phyloP scores from a whole-genome alignment of 352 stramenopile species.

The Globisporangium sylvaticum region DNA sequence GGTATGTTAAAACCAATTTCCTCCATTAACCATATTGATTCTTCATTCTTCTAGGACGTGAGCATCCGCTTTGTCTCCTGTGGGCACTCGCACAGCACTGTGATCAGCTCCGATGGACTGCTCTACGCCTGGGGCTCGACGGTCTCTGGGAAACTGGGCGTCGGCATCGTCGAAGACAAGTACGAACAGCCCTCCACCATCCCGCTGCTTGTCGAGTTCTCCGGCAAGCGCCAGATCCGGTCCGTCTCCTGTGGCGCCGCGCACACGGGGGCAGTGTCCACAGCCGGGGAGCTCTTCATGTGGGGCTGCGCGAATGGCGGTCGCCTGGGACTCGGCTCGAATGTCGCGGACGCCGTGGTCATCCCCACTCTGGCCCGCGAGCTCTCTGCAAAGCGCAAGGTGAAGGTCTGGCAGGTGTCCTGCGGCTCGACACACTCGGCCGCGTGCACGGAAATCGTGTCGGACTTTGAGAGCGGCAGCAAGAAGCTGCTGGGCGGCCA shows the following conservation, averaged over 20 bases:
- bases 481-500: slow-evolving; percentile 73
- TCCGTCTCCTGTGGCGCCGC: slow-evolving; percentile 87
- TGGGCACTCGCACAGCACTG: slow-evolving; percentile 86
- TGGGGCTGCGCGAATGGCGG: slow-evolving; percentile 92
- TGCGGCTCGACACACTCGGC: slow-evolving; percentile 81
- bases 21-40: too few species aligned
- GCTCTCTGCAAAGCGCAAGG: slow-evolving; percentile 38
- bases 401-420: slow-evolving; percentile 76
- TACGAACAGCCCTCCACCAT: slow-evolving; percentile 78
- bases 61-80: slow-evolving; percentile 50
- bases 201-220: slow-evolving; percentile 68
- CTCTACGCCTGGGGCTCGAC: slow-evolving; percentile 90
- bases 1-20: too few species aligned
- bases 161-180: slow-evolving; percentile 76
- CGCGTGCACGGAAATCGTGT: slow-evolving; percentile 66
- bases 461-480: slow-evolving; percentile 46
- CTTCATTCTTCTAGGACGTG: slow-evolving; percentile 30
- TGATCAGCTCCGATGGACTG: slow-evolving; percentile 61
- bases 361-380: slow-evolving; percentile 83
- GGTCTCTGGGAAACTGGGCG: slow-evolving; percentile 80
- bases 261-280: slow-evolving; percentile 74
- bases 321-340: slow-evolving; percentile 79
- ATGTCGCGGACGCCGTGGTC: slow-evolving; percentile 60
- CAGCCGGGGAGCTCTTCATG: slow-evolving; percentile 75
- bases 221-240: slow-evolving; percentile 51